Base-by-base conservation (phyloP, 2,329 filamentous ascomycete species). In the Metarhizium robertsii region DNA sequence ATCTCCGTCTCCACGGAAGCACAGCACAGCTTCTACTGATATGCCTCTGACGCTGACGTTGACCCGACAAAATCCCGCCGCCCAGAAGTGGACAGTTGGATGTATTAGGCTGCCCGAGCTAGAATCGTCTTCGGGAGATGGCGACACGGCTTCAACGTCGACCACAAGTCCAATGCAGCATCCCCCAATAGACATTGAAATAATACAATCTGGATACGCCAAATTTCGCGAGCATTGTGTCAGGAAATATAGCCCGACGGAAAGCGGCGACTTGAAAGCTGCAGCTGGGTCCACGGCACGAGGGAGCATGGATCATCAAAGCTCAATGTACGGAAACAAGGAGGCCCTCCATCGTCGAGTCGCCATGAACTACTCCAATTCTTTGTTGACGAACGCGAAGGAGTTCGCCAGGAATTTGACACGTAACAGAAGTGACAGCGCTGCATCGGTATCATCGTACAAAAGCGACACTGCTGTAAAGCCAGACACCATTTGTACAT, bases 51-150 rank as follows among this genome's bases (percentile, higher is more conserved):
- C 75, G 2, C 70, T 84, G 14, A 85, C 83, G 0, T 69, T 92
- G 14, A 90, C 91, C 62, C 84, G 88, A n/a, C 81, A 87, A 60
- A 85, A 91, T 65, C 86, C 86, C 1, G 75, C 79, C 25, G 81
- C 84, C 8, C 83, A 7, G 77, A 91, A 67, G 90, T 87, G 86
- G 91, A 91, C 64, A 79, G 32, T 91, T 13, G 88, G 84, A 25
- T 83, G 77, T 54, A 78, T 90, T 51, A 78, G 77, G 2, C 82
- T 79, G 0, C 50, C 55, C 57, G 54, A 29, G 60, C 32, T 55
- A 8, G n/a, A 2, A 32, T 16, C 25, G 25, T 25, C 25, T 25
- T 25, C 25, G 25, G 25, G 25, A 25, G 25, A 25, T 25, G 25
- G 25, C 25, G 25, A 25, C 25, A 25, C 25, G 25, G 25, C 25